These are phyloP conservation scores for Diaporthe australafricana DNA, from an alignment of 2,329 filamentous ascomycete genomes.

Conservation along the genomic window DNA sequence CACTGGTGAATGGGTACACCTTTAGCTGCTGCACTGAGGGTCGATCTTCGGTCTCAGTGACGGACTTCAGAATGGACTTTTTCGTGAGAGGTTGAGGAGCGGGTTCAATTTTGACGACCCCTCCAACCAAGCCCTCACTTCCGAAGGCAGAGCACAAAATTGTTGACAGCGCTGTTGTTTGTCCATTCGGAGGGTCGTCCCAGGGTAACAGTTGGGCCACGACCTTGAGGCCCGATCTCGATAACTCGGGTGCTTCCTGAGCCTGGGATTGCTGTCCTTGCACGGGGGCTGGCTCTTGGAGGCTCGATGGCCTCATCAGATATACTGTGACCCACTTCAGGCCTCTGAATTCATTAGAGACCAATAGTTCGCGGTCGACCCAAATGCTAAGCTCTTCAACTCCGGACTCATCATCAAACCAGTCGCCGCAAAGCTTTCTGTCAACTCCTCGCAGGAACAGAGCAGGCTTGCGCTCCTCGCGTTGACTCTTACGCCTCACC, in stretches of 20 bases:
- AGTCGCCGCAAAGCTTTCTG: constrained; percentile 74
- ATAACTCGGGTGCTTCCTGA: constrained; percentile 63
- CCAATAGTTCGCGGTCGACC: constrained; percentile 83
- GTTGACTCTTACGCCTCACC: constrained; percentile 59
- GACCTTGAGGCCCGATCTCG: constrained; percentile 73
- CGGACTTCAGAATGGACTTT: constrained; percentile 60
- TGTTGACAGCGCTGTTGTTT: constrained; percentile 83
- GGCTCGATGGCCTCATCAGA: constrained; percentile 84
- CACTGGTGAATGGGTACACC: constrained; percentile 80
- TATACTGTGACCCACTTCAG: constrained; percentile 84
- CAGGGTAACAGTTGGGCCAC: constrained; percentile 82
- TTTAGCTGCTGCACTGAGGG: constrained; percentile 68
- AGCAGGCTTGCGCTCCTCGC: constrained; percentile 74
- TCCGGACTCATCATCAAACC: constrained; percentile 78
- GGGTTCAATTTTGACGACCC: constrained; percentile 87
- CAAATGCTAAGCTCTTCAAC: constrained; percentile 78
- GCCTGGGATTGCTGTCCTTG: constrained; percentile 76
- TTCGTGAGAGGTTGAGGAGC: constrained; percentile 79
- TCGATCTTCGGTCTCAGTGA: constrained; percentile 52
- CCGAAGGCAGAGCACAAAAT: constrained; percentile 80
- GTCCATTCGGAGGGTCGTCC: constrained; percentile 87
- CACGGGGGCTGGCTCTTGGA: constrained; percentile 78
- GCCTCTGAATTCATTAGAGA: constrained; percentile 78
- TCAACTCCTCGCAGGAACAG: constrained; percentile 87
- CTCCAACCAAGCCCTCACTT: constrained; percentile 80